Conservation (phyloP, 495 filamentous ascomycete genomes). For the Hypoxylon crocopeplum region DNA sequence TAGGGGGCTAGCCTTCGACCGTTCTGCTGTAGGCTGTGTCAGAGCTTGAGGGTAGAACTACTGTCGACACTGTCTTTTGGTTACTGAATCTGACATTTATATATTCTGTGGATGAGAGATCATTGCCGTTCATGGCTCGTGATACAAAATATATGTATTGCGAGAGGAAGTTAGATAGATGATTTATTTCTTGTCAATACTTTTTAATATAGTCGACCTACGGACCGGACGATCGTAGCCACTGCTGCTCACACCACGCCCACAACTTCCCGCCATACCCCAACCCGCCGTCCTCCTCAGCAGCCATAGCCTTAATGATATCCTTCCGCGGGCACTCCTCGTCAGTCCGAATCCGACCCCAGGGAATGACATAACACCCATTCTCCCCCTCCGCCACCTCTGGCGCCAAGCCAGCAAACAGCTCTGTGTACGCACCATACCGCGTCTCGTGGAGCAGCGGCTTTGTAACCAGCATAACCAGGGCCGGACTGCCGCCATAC, state of each 20-base stretch:
- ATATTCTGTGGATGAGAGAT: too few relatives aligned
- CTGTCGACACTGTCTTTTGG: too few relatives aligned
- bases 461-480: not conserved
- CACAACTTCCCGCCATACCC: constrained; percentile 15
- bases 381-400: constrained; percentile 31
- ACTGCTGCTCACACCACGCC: constrained; percentile 24
- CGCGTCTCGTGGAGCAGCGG: not conserved
- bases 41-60: too few relatives aligned
- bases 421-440: constrained; percentile 51
- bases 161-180: too few relatives aligned
- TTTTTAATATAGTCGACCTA: too few relatives aligned
- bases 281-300: constrained; percentile 1
- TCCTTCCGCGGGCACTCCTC: not conserved
- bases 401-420: constrained; percentile 47
- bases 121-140: too few relatives aligned
- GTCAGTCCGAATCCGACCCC: not conserved
- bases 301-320: constrained; percentile 1
- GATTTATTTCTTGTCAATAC: too few relatives aligned
- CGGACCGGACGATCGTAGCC: too few relatives aligned
- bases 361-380: constrained; percentile 17
- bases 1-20: too few relatives aligned
- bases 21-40: too few relatives aligned
- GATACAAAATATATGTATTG: too few relatives aligned
- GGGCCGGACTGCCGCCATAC: not conserved
- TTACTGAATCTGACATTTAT: too few relatives aligned